A percentile compares a stretch with the other conserved stretches of the same genome.
These are phyloP conservation scores for Macrolepiota dolichaula DNA, from an alignment of 768 basidiomycete species.

Conservation along the genomic window DNA sequence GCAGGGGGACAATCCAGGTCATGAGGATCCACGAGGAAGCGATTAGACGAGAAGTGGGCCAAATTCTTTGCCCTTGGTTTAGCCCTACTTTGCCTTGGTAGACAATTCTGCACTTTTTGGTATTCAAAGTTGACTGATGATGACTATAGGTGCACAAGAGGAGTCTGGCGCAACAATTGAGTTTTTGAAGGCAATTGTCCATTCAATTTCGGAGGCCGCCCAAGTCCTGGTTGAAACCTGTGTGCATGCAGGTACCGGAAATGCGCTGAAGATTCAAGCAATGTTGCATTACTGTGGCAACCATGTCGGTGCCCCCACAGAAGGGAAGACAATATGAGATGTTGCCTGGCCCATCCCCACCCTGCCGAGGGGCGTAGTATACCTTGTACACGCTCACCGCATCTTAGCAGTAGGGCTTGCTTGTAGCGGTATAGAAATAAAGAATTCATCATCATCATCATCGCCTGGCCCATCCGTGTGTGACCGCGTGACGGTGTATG, in stretches of 20 bases:
- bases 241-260: slow-evolving; percentile 92
- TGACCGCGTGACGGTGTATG: too few relatives aligned
- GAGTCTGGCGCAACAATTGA: slow-evolving; percentile 91
- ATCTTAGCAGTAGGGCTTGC: too few relatives aligned
- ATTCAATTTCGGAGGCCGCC: slow-evolving; percentile 87
- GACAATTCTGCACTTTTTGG: slow-evolving; percentile 17
- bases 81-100: slow-evolving; percentile 88
- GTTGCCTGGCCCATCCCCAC: slow-evolving; percentile 82
- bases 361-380: too few relatives aligned
- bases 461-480: too few relatives aligned
- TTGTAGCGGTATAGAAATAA: too few relatives aligned
- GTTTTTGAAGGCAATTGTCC: slow-evolving; percentile 89
- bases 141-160: slow-evolving; percentile 76
- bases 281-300: slow-evolving; percentile 95
- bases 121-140: not conserved
- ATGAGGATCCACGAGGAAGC: slow-evolving; percentile 57
- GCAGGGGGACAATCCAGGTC: slow-evolving; percentile 31
- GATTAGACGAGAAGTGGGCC: slow-evolving; percentile 91
- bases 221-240: slow-evolving; percentile 92
- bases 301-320: slow-evolving; percentile 61
- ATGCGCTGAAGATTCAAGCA: slow-evolving; percentile 88
- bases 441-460: slow-evolving; percentile 85
- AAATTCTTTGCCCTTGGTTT: slow-evolving; percentile 87
- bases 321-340: slow-evolving; percentile 46
- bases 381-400: too few relatives aligned